These are phyloP conservation scores for Trichoderma lentiforme DNA, from an alignment of 2,329 filamentous ascomycete genomes.

Conservation along the genomic window DNA sequence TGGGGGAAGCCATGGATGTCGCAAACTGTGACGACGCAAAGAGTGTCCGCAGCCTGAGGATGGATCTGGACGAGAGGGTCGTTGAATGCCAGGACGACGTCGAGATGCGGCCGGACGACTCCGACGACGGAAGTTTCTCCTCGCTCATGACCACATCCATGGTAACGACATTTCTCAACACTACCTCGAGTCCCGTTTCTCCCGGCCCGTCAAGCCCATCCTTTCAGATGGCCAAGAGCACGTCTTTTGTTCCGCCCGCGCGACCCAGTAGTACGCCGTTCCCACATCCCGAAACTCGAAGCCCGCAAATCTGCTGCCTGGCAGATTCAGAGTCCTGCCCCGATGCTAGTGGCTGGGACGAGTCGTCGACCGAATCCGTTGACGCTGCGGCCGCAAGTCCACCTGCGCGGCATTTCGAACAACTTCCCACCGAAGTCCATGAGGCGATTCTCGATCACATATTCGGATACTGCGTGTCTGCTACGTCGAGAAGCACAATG, in stretches of 20 bases:
- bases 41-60: neutral
- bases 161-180: constrained; percentile 36
- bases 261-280: constrained; percentile 61
- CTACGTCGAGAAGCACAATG: constrained; percentile 54
- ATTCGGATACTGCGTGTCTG: constrained; percentile 65
- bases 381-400: constrained; percentile 22
- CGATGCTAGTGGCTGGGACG: constrained; percentile 18
- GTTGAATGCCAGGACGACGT: neutral
- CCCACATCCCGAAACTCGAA: constrained; percentile 50
- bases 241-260: constrained; percentile 34
- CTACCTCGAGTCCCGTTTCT: constrained; percentile 53
- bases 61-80: constrained; percentile 12
- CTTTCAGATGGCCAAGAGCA: constrained; percentile 44
- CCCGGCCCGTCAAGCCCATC: constrained; percentile 53
- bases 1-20: constrained; percentile 15
- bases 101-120: constrained; percentile 18
- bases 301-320: constrained; percentile 29
- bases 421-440: constrained; percentile 67
- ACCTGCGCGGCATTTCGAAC: constrained; percentile 38
- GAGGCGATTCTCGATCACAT: constrained; percentile 69
- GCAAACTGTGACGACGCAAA: constrained; percentile 7
- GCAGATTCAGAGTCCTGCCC: constrained; percentile 25
- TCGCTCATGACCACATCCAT: constrained; percentile 38
- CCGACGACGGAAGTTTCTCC: constrained; percentile 34
- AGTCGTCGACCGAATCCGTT: neutral